Conservation (phyloP, 331 rosid genomes). For the Saraca asoca region DNA sequence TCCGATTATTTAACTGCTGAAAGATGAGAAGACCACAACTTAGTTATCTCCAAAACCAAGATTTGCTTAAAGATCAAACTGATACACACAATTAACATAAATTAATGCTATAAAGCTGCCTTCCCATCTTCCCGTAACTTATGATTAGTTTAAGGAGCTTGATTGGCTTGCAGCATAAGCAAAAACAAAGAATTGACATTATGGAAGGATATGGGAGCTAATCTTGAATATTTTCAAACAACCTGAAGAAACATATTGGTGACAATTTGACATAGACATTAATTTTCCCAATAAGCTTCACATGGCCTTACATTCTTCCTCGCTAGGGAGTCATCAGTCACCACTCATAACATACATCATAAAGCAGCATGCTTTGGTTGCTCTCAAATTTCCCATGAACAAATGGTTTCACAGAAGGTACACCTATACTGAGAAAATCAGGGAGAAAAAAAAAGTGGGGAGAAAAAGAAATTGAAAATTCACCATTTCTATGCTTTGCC, state of each 20-base stretch:
- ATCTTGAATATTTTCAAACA: constrained; percentile 47
- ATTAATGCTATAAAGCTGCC: no score
- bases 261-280: constrained; percentile 37
- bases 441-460: constrained; percentile 29
- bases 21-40: no score
- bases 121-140: neutral
- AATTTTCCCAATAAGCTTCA: constrained; percentile 14
- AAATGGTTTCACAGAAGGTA: constrained; percentile 49
- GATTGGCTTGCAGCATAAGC: constrained; percentile 22
- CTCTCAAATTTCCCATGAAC: constrained; percentile 42
- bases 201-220: constrained; percentile 21
- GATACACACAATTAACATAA: no score
- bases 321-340: constrained; percentile 27
- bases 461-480: constrained; percentile 38
- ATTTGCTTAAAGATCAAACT: no score
- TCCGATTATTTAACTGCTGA: no score
- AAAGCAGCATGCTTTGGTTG: constrained; percentile 39
- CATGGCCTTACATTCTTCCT: constrained; percentile 44
- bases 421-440: constrained; percentile 49
- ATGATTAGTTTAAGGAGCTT: constrained; percentile 24
- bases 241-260: constrained; percentile 44
- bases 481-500: constrained; percentile 63
- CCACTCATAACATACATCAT: constrained; percentile 52
- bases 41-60: no score
- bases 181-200: constrained; percentile 30